These are phyloP conservation scores for Metschnikowia kofuensis DNA, from an alignment of 805 yeast genomes.

Conservation along the genomic window DNA sequence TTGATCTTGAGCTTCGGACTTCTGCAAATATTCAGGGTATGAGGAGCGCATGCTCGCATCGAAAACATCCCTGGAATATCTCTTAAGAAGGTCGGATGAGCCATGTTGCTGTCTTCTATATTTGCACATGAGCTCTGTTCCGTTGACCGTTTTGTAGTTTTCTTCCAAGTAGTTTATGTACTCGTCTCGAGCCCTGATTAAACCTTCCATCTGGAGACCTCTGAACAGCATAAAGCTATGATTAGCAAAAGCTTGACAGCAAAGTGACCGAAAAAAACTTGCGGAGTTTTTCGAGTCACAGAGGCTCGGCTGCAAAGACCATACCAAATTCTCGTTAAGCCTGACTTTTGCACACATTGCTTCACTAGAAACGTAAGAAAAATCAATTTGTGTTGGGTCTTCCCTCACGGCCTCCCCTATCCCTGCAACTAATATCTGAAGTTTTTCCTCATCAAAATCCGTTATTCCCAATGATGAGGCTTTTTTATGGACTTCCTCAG, in stretches of 20 bases:
- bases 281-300: slow-evolving; percentile 6
- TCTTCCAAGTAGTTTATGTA: slow-evolving; percentile 32
- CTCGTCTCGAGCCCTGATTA: slow-evolving; percentile 27
- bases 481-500: slow-evolving; percentile 12
- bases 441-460: slow-evolving; percentile 21
- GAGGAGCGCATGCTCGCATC: background rate
- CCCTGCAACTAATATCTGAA: slow-evolving; percentile 17
- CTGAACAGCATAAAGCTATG: slow-evolving; percentile 21
- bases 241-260: slow-evolving; percentile 22
- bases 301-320: slow-evolving; percentile 21
- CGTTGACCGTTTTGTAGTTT: slow-evolving; percentile 34
- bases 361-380: background rate
- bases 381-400: background rate
- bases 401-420: slow-evolving; percentile 6
- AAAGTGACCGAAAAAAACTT: slow-evolving; percentile 20
- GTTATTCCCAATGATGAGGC: slow-evolving; percentile 28
- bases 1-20: background rate
- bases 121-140: slow-evolving; percentile 30
- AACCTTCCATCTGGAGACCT: slow-evolving; percentile 19
- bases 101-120: slow-evolving; percentile 21
- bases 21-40: slow-evolving; percentile 2
- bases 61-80: slow-evolving; percentile 1
- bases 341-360: slow-evolving; percentile 3
- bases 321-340: slow-evolving; percentile 15
- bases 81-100: slow-evolving; percentile 2